These are phyloP conservation scores for Atractiella rhizophila DNA, from an alignment of 768 basidiomycete species.

Conservation along the genomic window DNA sequence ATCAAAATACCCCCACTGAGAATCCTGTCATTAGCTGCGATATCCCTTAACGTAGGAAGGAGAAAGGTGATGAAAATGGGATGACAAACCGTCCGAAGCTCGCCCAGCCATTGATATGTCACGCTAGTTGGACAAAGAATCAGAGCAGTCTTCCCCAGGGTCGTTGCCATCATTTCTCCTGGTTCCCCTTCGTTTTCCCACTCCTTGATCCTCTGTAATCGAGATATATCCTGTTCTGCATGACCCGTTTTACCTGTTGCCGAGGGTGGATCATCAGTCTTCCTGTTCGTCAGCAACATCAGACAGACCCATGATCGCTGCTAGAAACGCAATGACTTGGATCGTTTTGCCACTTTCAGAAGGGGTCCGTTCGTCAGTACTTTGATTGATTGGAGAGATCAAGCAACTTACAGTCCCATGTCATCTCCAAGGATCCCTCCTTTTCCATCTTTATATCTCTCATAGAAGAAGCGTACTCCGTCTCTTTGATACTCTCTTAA, in stretches of 20 bases:
- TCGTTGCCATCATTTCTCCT: slow-evolving; percentile 28
- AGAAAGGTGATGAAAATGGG: no score
- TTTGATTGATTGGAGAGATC: no score
- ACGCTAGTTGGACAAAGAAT: slow-evolving; percentile 70
- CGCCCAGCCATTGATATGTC: slow-evolving; percentile 66
- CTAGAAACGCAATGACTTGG: slow-evolving; percentile 66
- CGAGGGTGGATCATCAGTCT: no score
- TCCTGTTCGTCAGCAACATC: no score
- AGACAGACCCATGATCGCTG: slow-evolving; percentile 47
- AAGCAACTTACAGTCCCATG: no score
- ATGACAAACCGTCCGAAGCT: slow-evolving; percentile 57
- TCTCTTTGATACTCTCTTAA: slow-evolving; percentile 78
- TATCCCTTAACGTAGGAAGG: no score
- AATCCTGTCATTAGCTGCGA: no score
- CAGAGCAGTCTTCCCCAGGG: slow-evolving; percentile 59
- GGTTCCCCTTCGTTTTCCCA: slow-evolving; percentile 14
- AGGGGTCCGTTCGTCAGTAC: slow-evolving; percentile 7
- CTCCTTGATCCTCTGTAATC: slow-evolving; percentile 29
- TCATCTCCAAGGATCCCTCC: slow-evolving; percentile 84
- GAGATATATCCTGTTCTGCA: no score
- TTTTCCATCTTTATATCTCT: slow-evolving; percentile 36
- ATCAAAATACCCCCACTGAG: no score
- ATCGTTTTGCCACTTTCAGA: slow-evolving; percentile 59
- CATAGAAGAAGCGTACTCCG: slow-evolving; percentile 57
- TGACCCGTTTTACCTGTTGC: no score